Evolutionary conservation across 495 filamentous ascomycete species (phyloP).

Genomic region (Aspergillus egyptiacus): DNA sequence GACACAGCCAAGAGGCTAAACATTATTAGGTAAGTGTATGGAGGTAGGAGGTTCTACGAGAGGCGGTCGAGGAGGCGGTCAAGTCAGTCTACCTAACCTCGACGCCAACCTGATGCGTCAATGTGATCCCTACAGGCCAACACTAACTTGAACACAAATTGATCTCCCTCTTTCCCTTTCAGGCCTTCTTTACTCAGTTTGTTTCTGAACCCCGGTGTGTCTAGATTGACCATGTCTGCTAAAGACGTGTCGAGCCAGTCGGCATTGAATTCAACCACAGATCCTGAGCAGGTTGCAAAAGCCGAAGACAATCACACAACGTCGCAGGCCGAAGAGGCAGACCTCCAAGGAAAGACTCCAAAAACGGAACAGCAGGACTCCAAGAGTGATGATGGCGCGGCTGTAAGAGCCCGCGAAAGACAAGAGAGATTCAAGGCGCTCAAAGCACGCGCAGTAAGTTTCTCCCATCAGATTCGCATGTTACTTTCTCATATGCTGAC

Average conservation of each 20-base stretch:
- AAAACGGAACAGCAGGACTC: slow-evolving; percentile 10
- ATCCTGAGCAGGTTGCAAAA: background rate
- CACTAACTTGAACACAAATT: too few relatives aligned
- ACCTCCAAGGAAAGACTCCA: background rate
- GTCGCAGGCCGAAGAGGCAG: background rate
- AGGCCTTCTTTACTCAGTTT: background rate
- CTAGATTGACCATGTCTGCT: slow-evolving; percentile 14
- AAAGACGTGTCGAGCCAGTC: background rate
- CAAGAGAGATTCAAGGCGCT: slow-evolving; percentile 69
- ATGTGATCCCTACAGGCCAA: too few relatives aligned
- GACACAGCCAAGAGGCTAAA: too few relatives aligned
- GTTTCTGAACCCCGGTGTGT: too few relatives aligned
- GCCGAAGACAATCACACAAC: background rate
- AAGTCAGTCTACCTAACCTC: too few relatives aligned
- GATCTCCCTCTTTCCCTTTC: too few relatives aligned
- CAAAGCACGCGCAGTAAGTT: slow-evolving; percentile 63
- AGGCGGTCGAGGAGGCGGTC: too few relatives aligned
- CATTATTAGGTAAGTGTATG: too few relatives aligned
- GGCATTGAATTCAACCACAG: background rate
- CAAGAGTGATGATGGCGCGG: slow-evolving; percentile 27
- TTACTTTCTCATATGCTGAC: slow-evolving; percentile 17
- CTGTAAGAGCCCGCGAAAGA: slow-evolving; percentile 30
- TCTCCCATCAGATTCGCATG: background rate
- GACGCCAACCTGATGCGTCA: too few relatives aligned
- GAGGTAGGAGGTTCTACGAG: too few relatives aligned